These are phyloP conservation scores for Phlyctochytrium bullatum DNA, from an alignment of 192 early-diverging fungal genomes.

Conservation along the genomic window DNA sequence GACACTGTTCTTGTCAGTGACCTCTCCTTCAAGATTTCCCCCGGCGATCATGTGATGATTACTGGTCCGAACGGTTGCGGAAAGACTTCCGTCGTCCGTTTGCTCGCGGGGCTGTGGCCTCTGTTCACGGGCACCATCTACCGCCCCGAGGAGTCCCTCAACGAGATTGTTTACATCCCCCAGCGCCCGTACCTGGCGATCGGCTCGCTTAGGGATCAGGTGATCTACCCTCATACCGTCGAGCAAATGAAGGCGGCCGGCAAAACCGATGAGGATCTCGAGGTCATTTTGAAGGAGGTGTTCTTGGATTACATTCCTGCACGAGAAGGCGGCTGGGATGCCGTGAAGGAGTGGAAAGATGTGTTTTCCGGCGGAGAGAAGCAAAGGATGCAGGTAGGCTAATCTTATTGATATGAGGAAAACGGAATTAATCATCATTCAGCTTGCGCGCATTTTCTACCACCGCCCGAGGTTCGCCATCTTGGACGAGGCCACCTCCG, in stretches of 20 bases:
- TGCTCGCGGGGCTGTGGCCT: slow-evolving; percentile 79
- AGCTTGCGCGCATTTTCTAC: slow-evolving; percentile 96
- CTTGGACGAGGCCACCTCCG: slow-evolving; percentile 91
- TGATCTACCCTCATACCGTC: slow-evolving; percentile 90
- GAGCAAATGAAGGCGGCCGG: slow-evolving; percentile 51
- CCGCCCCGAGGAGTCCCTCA: slow-evolving; percentile 37
- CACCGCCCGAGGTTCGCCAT: slow-evolving; percentile 94
- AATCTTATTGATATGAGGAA: slow-evolving; percentile 37
- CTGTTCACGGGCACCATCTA: slow-evolving; percentile 68
- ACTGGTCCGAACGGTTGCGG: slow-evolving; percentile 31
- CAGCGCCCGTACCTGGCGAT: slow-evolving; percentile 95
- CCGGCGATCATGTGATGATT: slow-evolving; percentile 40
- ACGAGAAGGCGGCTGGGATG: slow-evolving; percentile 59
- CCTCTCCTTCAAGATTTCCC: slow-evolving; percentile 20
- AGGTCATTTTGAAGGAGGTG: slow-evolving; percentile 78
- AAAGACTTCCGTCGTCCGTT: slow-evolving; percentile 18
- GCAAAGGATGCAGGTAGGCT: slow-evolving; percentile 36
- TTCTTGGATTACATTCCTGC: slow-evolving; percentile 72
- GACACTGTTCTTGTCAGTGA: slow-evolving; percentile 68
- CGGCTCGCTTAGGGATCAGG: slow-evolving; percentile 90
- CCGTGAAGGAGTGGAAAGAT: slow-evolving; percentile 64
- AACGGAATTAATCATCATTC: too few relatives aligned
- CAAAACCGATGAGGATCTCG: slow-evolving; percentile 74
- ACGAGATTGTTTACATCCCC: slow-evolving; percentile 96
- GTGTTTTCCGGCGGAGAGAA: slow-evolving; percentile 92